Conservation (phyloP, 2,329 filamentous ascomycete species). For the Dactylellina cionopaga region DNA sequence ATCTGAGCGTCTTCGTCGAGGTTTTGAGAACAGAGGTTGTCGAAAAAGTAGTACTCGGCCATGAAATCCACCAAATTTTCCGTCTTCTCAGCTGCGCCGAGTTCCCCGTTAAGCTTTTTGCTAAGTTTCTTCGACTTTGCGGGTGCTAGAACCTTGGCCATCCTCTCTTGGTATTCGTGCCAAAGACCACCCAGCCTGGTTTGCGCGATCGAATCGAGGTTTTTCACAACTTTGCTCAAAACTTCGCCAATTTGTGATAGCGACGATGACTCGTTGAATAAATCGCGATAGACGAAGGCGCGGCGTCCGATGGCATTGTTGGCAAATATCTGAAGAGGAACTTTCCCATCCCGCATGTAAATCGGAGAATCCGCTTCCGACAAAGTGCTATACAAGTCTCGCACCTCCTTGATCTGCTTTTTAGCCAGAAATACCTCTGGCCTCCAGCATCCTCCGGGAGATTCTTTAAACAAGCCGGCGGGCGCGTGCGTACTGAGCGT, state of each 20-base stretch:
- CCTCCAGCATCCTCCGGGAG: conserved; percentile 45
- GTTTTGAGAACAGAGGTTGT: conserved; percentile 44
- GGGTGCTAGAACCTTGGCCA: conserved; percentile 26
- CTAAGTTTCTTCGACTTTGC: conserved; percentile 6
- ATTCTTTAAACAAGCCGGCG: conserved; percentile 42
- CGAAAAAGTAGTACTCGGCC: conserved; percentile 46
- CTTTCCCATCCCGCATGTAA: conserved; percentile 37
- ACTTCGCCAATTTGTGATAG: conserved; percentile 39
- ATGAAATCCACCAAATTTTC: conserved; percentile 35
- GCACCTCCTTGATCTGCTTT: conserved; percentile 31
- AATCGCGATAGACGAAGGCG: conserved; percentile 36
- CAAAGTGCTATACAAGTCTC: conserved; percentile 40
- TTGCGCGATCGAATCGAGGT: conserved; percentile 36
- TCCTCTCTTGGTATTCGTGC: conserved; percentile 46
- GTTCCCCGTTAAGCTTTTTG: conserved; percentile 8
- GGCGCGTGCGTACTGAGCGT: conserved; percentile 48
- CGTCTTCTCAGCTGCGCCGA: background rate
- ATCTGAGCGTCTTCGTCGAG: conserved; percentile 33
- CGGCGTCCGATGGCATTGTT: conserved; percentile 43
- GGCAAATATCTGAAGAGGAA: conserved; percentile 28
- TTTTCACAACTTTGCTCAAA: conserved; percentile 42
- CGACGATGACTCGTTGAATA: conserved; percentile 19
- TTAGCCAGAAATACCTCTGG: conserved; percentile 40
- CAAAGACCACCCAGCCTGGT: conserved; percentile 39
- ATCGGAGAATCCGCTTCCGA: conserved; percentile 40